phyloP scores from a whole-genome alignment of 116 monocot species.

The Cymodocea nodosa region DNA sequence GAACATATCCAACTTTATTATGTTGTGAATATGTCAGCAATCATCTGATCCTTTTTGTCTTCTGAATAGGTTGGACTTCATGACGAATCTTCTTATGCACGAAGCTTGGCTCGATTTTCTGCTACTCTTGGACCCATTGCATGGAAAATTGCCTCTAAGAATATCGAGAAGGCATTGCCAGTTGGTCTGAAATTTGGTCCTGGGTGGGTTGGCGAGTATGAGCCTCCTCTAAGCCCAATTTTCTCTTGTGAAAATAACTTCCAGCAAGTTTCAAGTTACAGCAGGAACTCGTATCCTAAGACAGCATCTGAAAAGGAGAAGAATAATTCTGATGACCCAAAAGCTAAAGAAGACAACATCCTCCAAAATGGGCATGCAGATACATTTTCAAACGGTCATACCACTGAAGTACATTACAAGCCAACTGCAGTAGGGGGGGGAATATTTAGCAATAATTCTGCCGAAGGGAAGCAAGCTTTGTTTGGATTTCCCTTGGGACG shows the following conservation, averaged over 20 bases:
- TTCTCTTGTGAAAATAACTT: slow-evolving; percentile 20
- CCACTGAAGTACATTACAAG: not conserved
- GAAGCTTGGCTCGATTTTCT: slow-evolving; percentile 40
- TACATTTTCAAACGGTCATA: not conserved
- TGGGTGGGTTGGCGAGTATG: slow-evolving; percentile 54
- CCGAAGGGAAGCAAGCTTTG: slow-evolving; percentile 1
- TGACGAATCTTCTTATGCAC: slow-evolving; percentile 27
- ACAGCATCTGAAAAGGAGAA: not conserved
- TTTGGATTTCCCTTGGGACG: slow-evolving; percentile 2
- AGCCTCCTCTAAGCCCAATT: slow-evolving; percentile 37
- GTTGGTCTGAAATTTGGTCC: slow-evolving; percentile 30
- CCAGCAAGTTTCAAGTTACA: not conserved
- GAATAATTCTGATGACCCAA: not conserved
- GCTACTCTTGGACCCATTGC: slow-evolving; percentile 21
- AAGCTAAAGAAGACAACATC: not conserved
- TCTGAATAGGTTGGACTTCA: slow-evolving; percentile 27
- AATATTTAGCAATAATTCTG: not conserved
- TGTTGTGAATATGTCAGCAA: not conserved
- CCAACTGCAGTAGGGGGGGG: not conserved
- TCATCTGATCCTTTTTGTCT: slow-evolving; percentile 5
- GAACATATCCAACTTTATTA: not conserved
- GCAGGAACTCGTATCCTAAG: not conserved
- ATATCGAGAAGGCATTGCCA: slow-evolving; percentile 26
- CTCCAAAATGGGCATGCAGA: not conserved
- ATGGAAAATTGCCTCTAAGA: slow-evolving; percentile 29